Evolutionary conservation across 768 basidiomycete genomes (phyloP), one percentile per base, ranked within the genome.

Genomic region (Russula vinacea): DNA sequence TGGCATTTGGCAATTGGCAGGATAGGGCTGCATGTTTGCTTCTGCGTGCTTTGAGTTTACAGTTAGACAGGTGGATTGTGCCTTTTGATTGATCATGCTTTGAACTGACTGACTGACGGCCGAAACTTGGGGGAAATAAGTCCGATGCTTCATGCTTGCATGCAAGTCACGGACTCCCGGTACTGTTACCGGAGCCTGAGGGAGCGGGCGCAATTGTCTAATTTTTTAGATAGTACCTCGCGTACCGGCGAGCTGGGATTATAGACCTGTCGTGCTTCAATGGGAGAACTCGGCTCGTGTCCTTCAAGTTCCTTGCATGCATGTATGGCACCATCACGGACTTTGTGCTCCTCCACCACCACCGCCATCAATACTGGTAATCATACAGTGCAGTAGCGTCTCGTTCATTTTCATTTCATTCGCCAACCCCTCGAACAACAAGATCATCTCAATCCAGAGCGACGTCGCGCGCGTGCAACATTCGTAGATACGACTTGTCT

Each of bases 131-230:
- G 3, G 17, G 7, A n/a, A 44, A 44, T n/a, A 9, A 9, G 44
- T n/a, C 44, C 44, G 44, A 44, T n/a, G 9, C n/a, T n/a, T n/a
- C n/a, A n/a, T n/a, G n/a, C 44, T 44, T 9, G 44, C 44, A 19
- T n/a, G n/a, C 0, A n/a, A 17, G 17, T 17, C 6, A 5, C 17
- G 14, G n/a, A n/a, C n/a, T n/a, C n/a, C n/a, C n/a, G n/a, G 40
- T 42, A 42, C 2, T 2, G 17, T 19, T n/a, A 19, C 40, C 3
- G 42, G 42, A n/a, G n/a, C n/a, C 19, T 8, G 3, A 19, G 42
- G 44, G n/a, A 10, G 44, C 44, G 44, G 44, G 19, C 44, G 11
- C 56, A 53, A 54, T 53, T 64, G 57, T 40, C 49, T 57, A 52
- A 29, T 29, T 51, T n/a, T 62, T 10, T 37, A 5, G 3, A 33